Percentiles rank a stretch among this genome's conserved stretches.
phyloP scores from a whole-genome alignment of 768 basidiomycete species.

The Infundibulicybe gibba region DNA sequence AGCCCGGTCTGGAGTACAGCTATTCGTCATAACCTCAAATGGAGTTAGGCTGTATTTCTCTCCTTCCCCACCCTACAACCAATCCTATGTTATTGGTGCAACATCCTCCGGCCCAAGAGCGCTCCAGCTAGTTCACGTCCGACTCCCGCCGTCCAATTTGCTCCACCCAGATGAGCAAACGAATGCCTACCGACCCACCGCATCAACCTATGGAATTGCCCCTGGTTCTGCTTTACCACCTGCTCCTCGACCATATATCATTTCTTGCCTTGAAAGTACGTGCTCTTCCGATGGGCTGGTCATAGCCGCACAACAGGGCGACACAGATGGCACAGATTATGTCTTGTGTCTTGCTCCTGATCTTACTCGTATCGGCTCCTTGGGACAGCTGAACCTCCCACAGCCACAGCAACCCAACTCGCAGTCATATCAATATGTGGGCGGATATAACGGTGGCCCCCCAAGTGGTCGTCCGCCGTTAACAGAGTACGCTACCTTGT shows the following conservation, averaged over 20 bases:
- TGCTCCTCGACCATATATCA: conserved; percentile 53
- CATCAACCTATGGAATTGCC: conserved; percentile 38
- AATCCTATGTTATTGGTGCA: conserved; percentile 39
- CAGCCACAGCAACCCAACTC: conserved; percentile 32
- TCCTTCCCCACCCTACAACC: conserved; percentile 46
- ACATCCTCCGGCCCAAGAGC: conserved; percentile 29
- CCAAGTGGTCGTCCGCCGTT: conserved; percentile 49
- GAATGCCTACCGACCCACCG: conserved; percentile 42
- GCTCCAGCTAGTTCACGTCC: conserved; percentile 73
- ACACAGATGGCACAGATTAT: conserved; percentile 71
- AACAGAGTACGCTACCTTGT: conserved; percentile 71
- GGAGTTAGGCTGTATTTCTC: conserved; percentile 86
- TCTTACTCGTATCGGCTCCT: conserved; percentile 63
- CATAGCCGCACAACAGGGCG: conserved; percentile 70
- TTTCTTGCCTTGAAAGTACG: conserved; percentile 56
- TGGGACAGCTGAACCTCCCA: conserved; percentile 61
- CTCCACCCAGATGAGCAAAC: conserved; percentile 74
- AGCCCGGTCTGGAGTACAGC: conserved; percentile 65
- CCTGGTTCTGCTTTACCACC: conserved; percentile 35
- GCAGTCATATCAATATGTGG: conserved; percentile 29
- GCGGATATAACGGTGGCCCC: conserved; percentile 22
- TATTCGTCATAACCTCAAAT: conserved; percentile 79
- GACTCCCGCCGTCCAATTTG: conserved; percentile 72
- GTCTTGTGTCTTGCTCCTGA: conserved; percentile 75
- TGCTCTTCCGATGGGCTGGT: conserved; percentile 67